Evolutionary conservation across 177 flowering plant genomes (phyloP).

Genomic region (Vitis hybrid): DNA sequence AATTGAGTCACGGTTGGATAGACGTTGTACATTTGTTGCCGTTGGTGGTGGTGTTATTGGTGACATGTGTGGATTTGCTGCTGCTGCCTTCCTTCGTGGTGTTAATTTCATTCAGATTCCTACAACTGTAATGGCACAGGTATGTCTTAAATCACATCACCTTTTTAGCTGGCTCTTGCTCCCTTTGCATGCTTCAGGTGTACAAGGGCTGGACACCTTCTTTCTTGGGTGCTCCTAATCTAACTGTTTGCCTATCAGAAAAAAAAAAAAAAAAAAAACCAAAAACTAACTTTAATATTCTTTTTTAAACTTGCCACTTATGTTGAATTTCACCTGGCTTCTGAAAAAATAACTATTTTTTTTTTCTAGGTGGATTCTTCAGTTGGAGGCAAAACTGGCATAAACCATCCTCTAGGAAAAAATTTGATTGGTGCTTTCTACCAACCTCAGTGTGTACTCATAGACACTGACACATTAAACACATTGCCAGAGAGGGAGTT

Average conservation of each 20-base stretch:
- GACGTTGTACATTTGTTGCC: slow-evolving; percentile 92
- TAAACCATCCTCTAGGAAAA: slow-evolving; percentile 91
- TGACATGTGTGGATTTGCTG: slow-evolving; percentile 99
- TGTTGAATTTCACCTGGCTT: no score
- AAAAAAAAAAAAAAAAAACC: no score
- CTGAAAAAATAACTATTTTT: neutral
- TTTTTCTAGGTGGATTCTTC: slow-evolving; percentile 89
- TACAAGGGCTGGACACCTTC: no score
- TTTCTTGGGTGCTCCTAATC: neutral
- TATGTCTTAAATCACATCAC: slow-evolving; percentile 10
- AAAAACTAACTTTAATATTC: no score
- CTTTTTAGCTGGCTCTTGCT: neutral
- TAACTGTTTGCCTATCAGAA: neutral
- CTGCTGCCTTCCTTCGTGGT: slow-evolving; percentile 93
- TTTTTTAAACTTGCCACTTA: no score
- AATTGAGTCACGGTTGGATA: slow-evolving; percentile 83
- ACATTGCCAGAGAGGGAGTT: slow-evolving; percentile 92
- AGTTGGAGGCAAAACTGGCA: slow-evolving; percentile 98
- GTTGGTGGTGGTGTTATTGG: slow-evolving; percentile 99
- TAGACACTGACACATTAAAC: slow-evolving; percentile 85
- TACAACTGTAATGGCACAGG: slow-evolving; percentile 99
- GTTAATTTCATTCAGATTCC: slow-evolving; percentile 99
- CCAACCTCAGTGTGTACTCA: slow-evolving; percentile 96
- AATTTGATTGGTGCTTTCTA: slow-evolving; percentile 97
- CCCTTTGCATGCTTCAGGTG: neutral